Conservation (phyloP, 2,329 filamentous ascomycete genomes). For the Aspergillus vadensis region DNA sequence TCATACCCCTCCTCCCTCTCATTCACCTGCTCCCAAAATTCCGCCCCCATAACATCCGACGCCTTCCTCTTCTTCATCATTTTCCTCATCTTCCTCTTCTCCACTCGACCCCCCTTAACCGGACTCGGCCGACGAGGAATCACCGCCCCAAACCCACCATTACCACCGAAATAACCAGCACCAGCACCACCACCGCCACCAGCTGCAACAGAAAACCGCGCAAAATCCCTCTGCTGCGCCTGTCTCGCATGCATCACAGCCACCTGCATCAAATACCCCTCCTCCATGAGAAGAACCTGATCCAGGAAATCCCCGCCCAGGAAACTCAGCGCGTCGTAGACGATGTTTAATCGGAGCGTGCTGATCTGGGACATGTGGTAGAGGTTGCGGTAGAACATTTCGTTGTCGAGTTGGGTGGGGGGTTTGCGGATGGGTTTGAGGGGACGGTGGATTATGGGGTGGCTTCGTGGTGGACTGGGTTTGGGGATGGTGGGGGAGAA, state of each 20-base stretch:
- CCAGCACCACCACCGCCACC: no score
- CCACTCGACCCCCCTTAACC: no score
- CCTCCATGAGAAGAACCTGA: neutral
- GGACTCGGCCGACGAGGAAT: no score
- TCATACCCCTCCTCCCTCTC: slow-evolving; percentile 10
- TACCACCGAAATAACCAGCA: no score
- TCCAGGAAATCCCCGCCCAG: neutral
- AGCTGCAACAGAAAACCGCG: no score
- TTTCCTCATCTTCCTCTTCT: no score
- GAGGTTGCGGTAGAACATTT: slow-evolving; percentile 18
- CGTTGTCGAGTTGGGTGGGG: slow-evolving; percentile 16
- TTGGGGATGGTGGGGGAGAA: neutral
- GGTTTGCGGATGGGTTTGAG: slow-evolving; percentile 15
- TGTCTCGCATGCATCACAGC: neutral
- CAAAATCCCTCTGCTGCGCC: no score
- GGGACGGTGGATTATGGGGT: no score
- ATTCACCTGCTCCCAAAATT: neutral
- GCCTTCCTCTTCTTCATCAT: neutral
- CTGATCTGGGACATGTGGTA: slow-evolving; percentile 8
- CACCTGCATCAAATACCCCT: neutral
- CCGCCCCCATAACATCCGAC: no score
- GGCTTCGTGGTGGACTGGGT: no score
- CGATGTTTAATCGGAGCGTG: slow-evolving; percentile 12
- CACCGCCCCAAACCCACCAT: no score
- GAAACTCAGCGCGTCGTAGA: slow-evolving; percentile 8